These are phyloP conservation scores for Fragilariopsis cylindrus DNA, from an alignment of 108 stramenopile species.

Conservation along the genomic window DNA sequence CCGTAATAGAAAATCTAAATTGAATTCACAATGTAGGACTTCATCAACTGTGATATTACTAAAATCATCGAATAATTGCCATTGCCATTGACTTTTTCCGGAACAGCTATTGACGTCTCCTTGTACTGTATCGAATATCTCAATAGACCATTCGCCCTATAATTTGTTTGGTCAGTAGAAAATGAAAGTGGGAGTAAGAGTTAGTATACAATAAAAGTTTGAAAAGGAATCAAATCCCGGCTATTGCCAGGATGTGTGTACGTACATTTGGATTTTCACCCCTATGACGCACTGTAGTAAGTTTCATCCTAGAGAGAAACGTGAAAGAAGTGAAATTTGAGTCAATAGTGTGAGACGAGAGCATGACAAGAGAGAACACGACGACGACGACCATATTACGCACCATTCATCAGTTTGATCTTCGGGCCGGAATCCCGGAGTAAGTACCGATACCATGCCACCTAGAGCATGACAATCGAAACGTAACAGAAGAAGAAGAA, in stretches of 20 bases:
- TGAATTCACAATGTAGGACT: not conserved
- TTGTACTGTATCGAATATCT: not conserved
- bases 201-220: no score
- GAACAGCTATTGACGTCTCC: not conserved
- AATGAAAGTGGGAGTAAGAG: not conserved
- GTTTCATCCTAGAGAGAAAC: not conserved
- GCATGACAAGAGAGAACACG: no score
- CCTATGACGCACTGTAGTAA: not conserved
- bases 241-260: not conserved
- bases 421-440: slow-evolving; percentile 2
- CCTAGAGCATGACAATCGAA: not conserved
- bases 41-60: no score
- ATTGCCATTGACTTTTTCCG: no score
- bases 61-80: no score
- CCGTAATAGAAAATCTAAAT: not conserved
- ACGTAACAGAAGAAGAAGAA: slow-evolving; percentile 2
- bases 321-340: no score
- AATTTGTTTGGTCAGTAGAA: not conserved
- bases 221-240: not conserved
- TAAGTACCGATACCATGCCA: not conserved
- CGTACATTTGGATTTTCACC: slow-evolving; percentile 9
- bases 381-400: no score
- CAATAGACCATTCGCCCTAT: not conserved
- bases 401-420: not conserved
- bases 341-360: no score